Evolutionary conservation across 768 basidiomycete genomes (phyloP), one percentile per base, ranked within the genome.

Genomic region (Termitomyces sp.): DNA sequence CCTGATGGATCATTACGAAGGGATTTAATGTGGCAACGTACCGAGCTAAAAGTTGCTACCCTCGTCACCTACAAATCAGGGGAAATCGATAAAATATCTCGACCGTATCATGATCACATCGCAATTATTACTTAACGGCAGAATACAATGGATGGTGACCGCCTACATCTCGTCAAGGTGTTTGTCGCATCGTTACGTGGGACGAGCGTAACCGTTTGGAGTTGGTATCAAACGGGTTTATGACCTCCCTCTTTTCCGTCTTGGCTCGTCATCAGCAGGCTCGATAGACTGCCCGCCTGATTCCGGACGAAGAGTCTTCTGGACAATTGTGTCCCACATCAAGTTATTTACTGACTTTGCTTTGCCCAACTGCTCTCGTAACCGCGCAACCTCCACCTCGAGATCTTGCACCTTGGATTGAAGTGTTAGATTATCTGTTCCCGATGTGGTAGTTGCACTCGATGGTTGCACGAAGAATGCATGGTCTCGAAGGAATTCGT

Each of bases 301-400:
- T 11, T 65, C 68, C 43, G 73, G 70, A n/a, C 68, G 65, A 3
- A 88, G 70, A 13, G 85, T 70, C 42, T 73, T 79, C 59, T 88
- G 85, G 27, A 95, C 88, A 1, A 94, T 81, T 2, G 79, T 82
- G 60, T 90, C 88, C 95, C 95, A 97, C 88, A 97, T 96, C 50
- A 81, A 78, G 64, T 97, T 93, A 62, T 97, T 98, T 56, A 97
- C 78, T n/a, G 87, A 83, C 64, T 94, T 92, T 5, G 95, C 95
- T 66, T 84, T 86, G 25, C 83, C 82, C 6, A 98, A 73, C 57
- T 93, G 86, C 43, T 83, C 80, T 43, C 77, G 81, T 54, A 96
- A 68, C 23, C 68, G 71, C 47, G 75, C 76, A 7, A 94, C 79
- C 68, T 97, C 92, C 3, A 73, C 69, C 68, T 94, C 88, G 1